phyloP scores from a whole-genome alignment of 108 stramenopile species.

The Cyclotella sp. region DNA sequence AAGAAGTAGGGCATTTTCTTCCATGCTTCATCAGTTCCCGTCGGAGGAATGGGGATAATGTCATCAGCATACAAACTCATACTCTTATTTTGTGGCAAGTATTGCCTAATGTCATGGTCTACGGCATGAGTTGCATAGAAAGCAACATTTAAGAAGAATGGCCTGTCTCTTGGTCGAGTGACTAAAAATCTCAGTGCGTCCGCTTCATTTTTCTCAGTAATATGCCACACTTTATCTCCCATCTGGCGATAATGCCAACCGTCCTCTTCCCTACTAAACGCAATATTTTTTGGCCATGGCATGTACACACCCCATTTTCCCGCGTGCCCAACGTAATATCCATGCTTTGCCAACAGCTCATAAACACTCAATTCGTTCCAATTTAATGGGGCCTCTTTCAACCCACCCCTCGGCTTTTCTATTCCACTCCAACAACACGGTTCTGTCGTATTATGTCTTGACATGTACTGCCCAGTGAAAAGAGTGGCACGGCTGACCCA shows the following conservation, averaged over 20 bases:
- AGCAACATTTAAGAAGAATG: conserved; percentile 73
- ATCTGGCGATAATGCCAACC: conserved; percentile 49
- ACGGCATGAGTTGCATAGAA: conserved; percentile 81
- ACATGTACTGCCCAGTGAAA: conserved; percentile 69
- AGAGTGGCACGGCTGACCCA: conserved; percentile 81
- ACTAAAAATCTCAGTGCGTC: conserved; percentile 66
- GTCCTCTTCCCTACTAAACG: conserved; percentile 51
- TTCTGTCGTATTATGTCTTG: conserved; percentile 57
- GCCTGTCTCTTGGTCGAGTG: conserved; percentile 60
- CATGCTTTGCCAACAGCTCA: conserved; percentile 31
- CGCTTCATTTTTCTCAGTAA: conserved; percentile 70
- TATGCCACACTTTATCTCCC: conserved; percentile 52
- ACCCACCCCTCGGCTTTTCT: conserved; percentile 21
- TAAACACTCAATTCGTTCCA: conserved; percentile 54
- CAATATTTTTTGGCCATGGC: conserved; percentile 34
- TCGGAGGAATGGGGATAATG: conserved; percentile 59
- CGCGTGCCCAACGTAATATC: conserved; percentile 68
- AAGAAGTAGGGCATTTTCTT: conserved; percentile 61
- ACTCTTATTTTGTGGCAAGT: conserved; percentile 57
- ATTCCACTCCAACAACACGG: conserved; percentile 50
- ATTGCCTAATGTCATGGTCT: conserved; percentile 46
- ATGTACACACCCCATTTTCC: conserved; percentile 67
- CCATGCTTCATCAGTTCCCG: conserved; percentile 48
- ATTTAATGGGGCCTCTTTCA: conserved; percentile 36
- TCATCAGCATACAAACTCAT: conserved; percentile 60